Percentiles rank a stretch among this genome's conserved stretches.
phyloP scores from a whole-genome alignment of 2,329 filamentous ascomycete genomes.

The Claviceps africana region DNA sequence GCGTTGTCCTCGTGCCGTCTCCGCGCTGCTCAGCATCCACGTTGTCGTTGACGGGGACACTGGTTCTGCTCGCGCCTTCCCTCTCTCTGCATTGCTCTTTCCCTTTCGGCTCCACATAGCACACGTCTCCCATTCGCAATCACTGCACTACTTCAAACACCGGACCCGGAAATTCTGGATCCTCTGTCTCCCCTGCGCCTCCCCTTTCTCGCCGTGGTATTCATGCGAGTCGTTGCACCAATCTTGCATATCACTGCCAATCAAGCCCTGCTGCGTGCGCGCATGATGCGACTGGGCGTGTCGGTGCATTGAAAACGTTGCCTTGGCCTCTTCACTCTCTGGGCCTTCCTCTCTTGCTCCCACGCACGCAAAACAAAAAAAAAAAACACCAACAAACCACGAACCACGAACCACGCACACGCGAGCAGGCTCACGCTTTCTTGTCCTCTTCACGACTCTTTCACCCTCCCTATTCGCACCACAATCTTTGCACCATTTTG shows the following conservation, averaged over 20 bases:
- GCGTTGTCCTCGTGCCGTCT: too few relatives aligned
- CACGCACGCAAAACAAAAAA: not conserved
- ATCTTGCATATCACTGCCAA: not conserved
- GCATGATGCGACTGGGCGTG: conserved; percentile 4
- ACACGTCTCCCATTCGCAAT: not conserved
- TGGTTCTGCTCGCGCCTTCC: not conserved
- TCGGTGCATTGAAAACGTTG: not conserved
- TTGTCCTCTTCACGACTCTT: not conserved
- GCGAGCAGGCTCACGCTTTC: not conserved
- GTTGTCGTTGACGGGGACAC: not conserved
- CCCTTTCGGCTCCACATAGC: too few relatives aligned
- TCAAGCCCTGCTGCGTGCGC: not conserved
- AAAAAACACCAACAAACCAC: not conserved
- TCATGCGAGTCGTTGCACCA: not conserved
- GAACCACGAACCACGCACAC: not conserved
- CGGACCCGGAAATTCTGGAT: not conserved
- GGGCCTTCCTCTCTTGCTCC: not conserved
- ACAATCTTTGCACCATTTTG: not conserved
- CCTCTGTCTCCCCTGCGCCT: too few relatives aligned
- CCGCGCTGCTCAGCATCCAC: not conserved
- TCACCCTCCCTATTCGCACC: not conserved
- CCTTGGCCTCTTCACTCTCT: not conserved
- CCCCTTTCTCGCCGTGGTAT: not conserved
- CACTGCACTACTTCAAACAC: not conserved
- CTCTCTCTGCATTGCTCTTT: too few relatives aligned